Percentiles rank a stretch among this genome's conserved stretches.
These are phyloP conservation scores for Chaetoscypha palmicola DNA, from an alignment of 2,329 filamentous ascomycete species.

Conservation along the genomic window DNA sequence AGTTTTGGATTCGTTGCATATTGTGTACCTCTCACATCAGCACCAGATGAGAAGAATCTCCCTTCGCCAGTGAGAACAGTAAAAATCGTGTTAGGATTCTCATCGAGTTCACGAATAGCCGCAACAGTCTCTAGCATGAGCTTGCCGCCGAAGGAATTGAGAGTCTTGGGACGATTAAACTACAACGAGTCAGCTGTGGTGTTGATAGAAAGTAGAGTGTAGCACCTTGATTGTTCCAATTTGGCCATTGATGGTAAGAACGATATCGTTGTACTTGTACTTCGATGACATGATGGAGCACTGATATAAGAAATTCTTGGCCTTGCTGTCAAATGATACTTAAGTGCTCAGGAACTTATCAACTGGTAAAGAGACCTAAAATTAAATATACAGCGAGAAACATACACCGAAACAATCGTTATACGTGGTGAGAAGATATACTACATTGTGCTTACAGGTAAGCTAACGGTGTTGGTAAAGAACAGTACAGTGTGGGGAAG, in stretches of 20 bases:
- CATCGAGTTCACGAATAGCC: conserved; percentile 38
- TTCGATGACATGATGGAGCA: conserved; percentile 3
- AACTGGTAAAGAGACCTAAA: too few species aligned
- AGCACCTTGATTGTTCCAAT: conserved; percentile 38
- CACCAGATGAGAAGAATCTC: conserved; percentile 43
- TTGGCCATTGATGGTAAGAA: conserved; percentile 35
- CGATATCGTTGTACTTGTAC: conserved; percentile 35
- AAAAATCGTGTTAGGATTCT: conserved; percentile 42
- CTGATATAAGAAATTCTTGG: too few species aligned
- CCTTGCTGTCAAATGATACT: too few species aligned
- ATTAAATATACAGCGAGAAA: too few species aligned
- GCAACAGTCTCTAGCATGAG: conserved; percentile 37
- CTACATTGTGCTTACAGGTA: too few species aligned
- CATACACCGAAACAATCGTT: too few species aligned
- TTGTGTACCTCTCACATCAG: conserved; percentile 37
- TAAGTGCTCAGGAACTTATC: too few species aligned
- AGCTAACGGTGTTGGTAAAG: too few species aligned
- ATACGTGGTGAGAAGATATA: too few species aligned
- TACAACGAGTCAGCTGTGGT: conserved; percentile 8
- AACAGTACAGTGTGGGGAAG: too few species aligned
- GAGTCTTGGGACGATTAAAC: conserved; percentile 42
- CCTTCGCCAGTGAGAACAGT: conserved; percentile 45
- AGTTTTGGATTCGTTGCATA: not conserved
- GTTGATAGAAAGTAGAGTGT: too few species aligned
- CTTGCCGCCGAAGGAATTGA: conserved; percentile 43